A percentile compares a stretch with the other conserved stretches of the same genome.
Evolutionary conservation across 139 green algal species (phyloP).

Genomic region (Axilococcus clingmanii): DNA sequence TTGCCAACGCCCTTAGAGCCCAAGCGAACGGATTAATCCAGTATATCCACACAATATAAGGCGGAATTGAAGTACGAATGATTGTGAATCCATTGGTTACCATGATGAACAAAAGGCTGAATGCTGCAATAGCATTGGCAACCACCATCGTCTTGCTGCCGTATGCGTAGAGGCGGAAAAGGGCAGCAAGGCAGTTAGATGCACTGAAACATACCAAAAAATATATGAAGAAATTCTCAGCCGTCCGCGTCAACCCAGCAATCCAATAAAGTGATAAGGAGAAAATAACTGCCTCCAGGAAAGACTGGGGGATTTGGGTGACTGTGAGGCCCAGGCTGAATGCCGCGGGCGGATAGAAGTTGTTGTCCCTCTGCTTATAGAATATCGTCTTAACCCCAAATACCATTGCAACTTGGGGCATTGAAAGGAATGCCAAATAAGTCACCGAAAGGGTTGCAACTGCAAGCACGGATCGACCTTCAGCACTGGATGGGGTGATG

Average conservation of each 20-base stretch:
- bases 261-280: conserved; percentile 53
- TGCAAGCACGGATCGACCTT: conserved; percentile 32
- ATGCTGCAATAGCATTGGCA: conserved; percentile 11
- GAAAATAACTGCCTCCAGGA: conserved; percentile 46
- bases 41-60: conserved; percentile 22
- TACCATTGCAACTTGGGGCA: conserved; percentile 35
- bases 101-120: conserved; percentile 3
- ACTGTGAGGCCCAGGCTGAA: conserved; percentile 28
- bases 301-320: conserved; percentile 38
- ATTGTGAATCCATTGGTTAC: conserved; percentile 51
- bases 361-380: conserved; percentile 68
- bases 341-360: conserved; percentile 51
- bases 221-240: conserved; percentile 35
- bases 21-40: conserved; percentile 14
- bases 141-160: conserved; percentile 24
- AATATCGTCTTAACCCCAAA: conserved; percentile 55
- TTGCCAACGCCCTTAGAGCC: conserved; percentile 8
- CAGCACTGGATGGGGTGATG: conserved; percentile 1
- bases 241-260: conserved; percentile 22
- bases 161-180: conserved; percentile 50
- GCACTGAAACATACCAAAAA: conserved; percentile 11
- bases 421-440: conserved; percentile 34
- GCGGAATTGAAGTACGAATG: conserved; percentile 29
- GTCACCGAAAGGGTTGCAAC: conserved; percentile 44
- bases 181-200: conserved; percentile 20